Evolutionary conservation across 2,329 filamentous ascomycete genomes (phyloP).

Genomic region (Aureobasidium zeae): DNA sequence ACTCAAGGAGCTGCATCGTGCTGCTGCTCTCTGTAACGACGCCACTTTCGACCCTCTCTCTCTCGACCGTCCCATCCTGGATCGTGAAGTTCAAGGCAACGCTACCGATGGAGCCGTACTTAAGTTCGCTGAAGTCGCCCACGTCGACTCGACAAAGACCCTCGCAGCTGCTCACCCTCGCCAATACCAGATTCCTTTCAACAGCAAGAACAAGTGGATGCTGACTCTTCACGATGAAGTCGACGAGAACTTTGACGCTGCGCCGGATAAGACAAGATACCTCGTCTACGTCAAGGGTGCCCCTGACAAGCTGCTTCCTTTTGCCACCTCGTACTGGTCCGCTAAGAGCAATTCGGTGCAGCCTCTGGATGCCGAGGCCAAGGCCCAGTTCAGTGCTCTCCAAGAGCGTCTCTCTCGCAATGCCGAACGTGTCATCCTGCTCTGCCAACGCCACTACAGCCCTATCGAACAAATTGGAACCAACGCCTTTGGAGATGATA

Average conservation of each 20-base stretch:
- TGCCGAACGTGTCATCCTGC: slow-evolving; percentile 37
- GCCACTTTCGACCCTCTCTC: slow-evolving; percentile 35
- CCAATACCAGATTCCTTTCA: slow-evolving; percentile 40
- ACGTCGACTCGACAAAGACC: slow-evolving; percentile 10
- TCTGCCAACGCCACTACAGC: slow-evolving; percentile 33
- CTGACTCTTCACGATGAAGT: slow-evolving; percentile 28
- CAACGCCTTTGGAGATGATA: slow-evolving; percentile 45
- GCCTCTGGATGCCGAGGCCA: slow-evolving; percentile 30
- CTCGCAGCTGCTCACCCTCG: slow-evolving; percentile 20
- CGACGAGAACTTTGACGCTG: background rate
- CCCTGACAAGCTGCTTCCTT: slow-evolving; percentile 22
- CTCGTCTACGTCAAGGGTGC: slow-evolving; percentile 23
- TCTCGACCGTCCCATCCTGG: slow-evolving; percentile 28
- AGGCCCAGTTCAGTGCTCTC: slow-evolving; percentile 28
- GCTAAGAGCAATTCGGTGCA: slow-evolving; percentile 23
- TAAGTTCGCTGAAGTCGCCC: slow-evolving; percentile 30
- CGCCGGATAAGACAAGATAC: slow-evolving; percentile 19
- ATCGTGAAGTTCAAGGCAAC: slow-evolving; percentile 34
- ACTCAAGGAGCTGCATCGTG: slow-evolving; percentile 24
- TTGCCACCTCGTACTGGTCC: slow-evolving; percentile 25
- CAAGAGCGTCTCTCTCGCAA: slow-evolving; percentile 36
- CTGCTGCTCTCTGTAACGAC: slow-evolving; percentile 36
- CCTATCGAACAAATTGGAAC: slow-evolving; percentile 28
- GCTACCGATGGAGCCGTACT: slow-evolving; percentile 38
- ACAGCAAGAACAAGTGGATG: slow-evolving; percentile 45